Evolutionary conservation across 2,329 filamentous ascomycete genomes (phyloP).

Genomic region (Colletotrichum godetiae): DNA sequence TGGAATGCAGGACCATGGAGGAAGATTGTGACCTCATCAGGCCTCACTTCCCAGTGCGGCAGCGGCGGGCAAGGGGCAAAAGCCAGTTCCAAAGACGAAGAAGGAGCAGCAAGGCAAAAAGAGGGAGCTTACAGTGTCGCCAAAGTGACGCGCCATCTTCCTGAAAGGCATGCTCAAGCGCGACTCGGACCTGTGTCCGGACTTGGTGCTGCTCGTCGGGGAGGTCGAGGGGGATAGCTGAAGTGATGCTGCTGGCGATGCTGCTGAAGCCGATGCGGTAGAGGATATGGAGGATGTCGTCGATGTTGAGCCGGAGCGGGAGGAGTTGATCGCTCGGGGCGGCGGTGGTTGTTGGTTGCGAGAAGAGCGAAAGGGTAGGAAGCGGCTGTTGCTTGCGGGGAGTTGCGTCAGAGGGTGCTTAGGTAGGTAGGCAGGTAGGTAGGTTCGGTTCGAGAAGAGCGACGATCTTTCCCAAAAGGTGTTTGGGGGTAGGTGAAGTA

Average conservation of each 20-base stretch:
- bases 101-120: conserved; percentile 28
- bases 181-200: conserved; percentile 34
- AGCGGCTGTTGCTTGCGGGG: conserved; percentile 16
- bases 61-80: neutral
- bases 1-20: neutral
- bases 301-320: conserved; percentile 7
- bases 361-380: conserved; percentile 26
- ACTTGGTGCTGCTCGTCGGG: conserved; percentile 17
- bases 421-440: no score
- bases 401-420: conserved; percentile 28
- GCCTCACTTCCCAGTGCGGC: neutral
- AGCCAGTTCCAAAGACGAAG: conserved; percentile 1
- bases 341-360: conserved; percentile 6
- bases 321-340: neutral
- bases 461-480: neutral
- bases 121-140: conserved; percentile 54
- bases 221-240: conserved; percentile 8
- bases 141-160: conserved; percentile 58
- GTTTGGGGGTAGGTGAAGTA: neutral
- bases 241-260: neutral
- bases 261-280: neutral
- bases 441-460: neutral
- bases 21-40: neutral
- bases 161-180: conserved; percentile 43
- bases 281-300: conserved; percentile 5